Evolutionary conservation across 2,329 filamentous ascomycete genomes (phyloP).

Genomic region (Phialemoniopsis sp.): DNA sequence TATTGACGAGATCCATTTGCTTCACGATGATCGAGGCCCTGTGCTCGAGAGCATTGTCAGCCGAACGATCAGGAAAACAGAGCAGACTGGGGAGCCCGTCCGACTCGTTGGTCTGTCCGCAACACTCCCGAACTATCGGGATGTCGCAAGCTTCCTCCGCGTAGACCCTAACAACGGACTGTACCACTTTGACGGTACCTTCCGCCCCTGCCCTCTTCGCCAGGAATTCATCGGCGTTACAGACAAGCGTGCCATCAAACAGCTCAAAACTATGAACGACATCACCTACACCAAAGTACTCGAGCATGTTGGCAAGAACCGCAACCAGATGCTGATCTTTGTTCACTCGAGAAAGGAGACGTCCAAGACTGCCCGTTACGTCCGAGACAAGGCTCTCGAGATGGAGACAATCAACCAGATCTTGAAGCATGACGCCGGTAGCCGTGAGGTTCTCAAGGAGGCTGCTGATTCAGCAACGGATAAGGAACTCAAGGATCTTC

Average conservation of each 20-base stretch:
- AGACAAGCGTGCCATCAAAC: constrained; percentile 97
- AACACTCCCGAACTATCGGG: constrained; percentile 91
- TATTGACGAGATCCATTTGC: constrained; percentile 96
- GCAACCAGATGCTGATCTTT: constrained; percentile 98
- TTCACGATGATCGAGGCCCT: constrained; percentile 95
- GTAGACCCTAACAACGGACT: constrained; percentile 81
- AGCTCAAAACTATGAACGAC: constrained; percentile 98
- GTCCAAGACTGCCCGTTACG: constrained; percentile 93
- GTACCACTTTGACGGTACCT: constrained; percentile 96
- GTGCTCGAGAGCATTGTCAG: constrained; percentile 96
- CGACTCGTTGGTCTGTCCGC: constrained; percentile 90
- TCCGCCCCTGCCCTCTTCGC: constrained; percentile 85
- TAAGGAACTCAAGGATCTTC: constrained; percentile 82
- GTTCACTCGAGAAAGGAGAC: constrained; percentile 98
- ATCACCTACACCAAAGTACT: constrained; percentile 97
- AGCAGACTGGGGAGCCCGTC: constrained; percentile 91
- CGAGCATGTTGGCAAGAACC: constrained; percentile 87
- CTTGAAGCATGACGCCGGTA: constrained; percentile 86
- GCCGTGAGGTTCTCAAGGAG: constrained; percentile 80
- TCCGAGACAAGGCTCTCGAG: constrained; percentile 95
- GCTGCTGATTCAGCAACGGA: constrained; percentile 81
- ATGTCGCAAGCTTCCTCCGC: constrained; percentile 92
- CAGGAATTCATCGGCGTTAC: constrained; percentile 98
- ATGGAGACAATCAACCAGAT: constrained; percentile 96
- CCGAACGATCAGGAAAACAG: constrained; percentile 85